These are phyloP conservation scores for Naumovozyma dairenensis DNA, from an alignment of 805 yeast genomes.

Conservation along the genomic window DNA sequence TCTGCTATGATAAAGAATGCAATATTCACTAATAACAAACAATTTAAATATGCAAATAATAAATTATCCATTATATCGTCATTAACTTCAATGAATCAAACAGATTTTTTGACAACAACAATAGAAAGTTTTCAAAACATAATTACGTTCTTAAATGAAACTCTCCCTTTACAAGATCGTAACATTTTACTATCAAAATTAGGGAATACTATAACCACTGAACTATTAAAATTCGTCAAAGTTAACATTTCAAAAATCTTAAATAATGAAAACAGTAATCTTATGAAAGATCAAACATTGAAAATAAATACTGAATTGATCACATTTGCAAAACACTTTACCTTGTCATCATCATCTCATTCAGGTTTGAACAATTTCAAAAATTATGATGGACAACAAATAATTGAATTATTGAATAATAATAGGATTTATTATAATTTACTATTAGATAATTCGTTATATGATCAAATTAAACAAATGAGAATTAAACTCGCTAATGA, in stretches of 20 bases:
- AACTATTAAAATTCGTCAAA: slow-evolving; percentile 19
- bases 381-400: slow-evolving; percentile 11
- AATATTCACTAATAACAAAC: slow-evolving; percentile 11
- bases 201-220: slow-evolving; percentile 16
- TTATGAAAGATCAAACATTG: slow-evolving; percentile 5
- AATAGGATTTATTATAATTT: slow-evolving; percentile 17
- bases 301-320: slow-evolving; percentile 8
- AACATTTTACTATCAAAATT: slow-evolving; percentile 3
- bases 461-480: slow-evolving; percentile 9
- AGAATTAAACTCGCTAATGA: slow-evolving; percentile 11
- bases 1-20: slow-evolving; percentile 10
- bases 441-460: slow-evolving; percentile 19
- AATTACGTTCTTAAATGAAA: slow-evolving; percentile 4
- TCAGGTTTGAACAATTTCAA: too few species aligned
- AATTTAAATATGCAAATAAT: slow-evolving; percentile 4
- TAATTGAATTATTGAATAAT: slow-evolving; percentile 15
- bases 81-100: not conserved
- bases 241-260: slow-evolving; percentile 14
- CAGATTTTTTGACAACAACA: slow-evolving; percentile 1
- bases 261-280: slow-evolving; percentile 6
- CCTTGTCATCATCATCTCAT: too few species aligned
- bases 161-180: not conserved
- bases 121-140: slow-evolving; percentile 8
- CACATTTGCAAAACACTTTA: slow-evolving; percentile 8
- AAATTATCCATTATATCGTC: slow-evolving; percentile 2